These are phyloP conservation scores for Acanthamoeba polyphaga DNA, from an alignment of 208 protist genomes.

Conservation along the genomic window DNA sequence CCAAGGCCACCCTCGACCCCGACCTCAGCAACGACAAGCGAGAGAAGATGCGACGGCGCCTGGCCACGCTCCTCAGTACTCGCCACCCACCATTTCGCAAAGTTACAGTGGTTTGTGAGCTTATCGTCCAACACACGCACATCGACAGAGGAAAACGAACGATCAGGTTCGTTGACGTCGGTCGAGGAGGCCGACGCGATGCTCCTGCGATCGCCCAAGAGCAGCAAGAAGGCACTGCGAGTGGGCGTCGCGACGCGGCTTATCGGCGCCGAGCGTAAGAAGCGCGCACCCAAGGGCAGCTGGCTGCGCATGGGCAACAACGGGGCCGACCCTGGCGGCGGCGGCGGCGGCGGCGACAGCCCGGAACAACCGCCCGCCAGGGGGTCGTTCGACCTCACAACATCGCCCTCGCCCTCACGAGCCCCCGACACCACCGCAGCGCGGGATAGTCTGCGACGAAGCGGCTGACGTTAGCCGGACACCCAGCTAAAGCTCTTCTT, in stretches of 20 bases:
- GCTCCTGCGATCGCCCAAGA: neutral
- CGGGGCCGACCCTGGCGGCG: neutral
- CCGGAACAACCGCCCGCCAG: neutral
- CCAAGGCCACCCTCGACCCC: slow-evolving; percentile 10
- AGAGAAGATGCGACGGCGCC: slow-evolving; percentile 21
- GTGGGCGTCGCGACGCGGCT: neutral
- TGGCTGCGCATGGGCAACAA: neutral
- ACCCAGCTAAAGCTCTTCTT: too few species aligned
- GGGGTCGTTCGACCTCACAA: neutral
- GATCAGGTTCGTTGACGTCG: neutral
- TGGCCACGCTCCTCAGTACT: slow-evolving; percentile 42
- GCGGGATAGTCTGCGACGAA: neutral
- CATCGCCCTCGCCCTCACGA: neutral
- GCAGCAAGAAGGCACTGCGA: slow-evolving; percentile 1
- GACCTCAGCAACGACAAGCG: slow-evolving; percentile 3
- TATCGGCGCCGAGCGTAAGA: slow-evolving; percentile 1
- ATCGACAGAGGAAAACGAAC: slow-evolving; percentile 1
- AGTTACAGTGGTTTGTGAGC: neutral
- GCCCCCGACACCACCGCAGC: neutral
- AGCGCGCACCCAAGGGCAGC: neutral
- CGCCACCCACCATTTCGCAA: neutral
- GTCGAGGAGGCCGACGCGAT: slow-evolving; percentile 2
- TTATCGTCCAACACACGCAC: too few species aligned
- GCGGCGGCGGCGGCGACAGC: neutral
- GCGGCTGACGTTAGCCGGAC: neutral